Evolutionary conservation across 768 basidiomycete genomes (phyloP), one percentile per base, ranked within the genome.

Genomic region (Russula ochroleuca): DNA sequence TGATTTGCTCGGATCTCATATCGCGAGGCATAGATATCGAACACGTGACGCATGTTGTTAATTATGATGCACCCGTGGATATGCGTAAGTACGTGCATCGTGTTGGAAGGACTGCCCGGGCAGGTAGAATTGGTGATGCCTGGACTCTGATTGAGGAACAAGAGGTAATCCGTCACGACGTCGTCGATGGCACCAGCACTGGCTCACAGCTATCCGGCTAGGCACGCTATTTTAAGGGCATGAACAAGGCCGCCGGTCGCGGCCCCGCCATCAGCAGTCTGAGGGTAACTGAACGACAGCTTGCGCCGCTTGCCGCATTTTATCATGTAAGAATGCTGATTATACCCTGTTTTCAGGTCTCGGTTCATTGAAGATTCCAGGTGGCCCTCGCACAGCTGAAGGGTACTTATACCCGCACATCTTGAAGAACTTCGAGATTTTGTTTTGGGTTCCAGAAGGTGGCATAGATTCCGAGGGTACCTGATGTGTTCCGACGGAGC

Each of bases 81-180:
- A 94, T 98, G 84, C 83, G 93, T 56, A 98, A 98, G 74, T 99
- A 99, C 71, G 92, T 99, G 13, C 97, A 99, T 74, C 88, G 97
- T 58, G 96, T 95, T 10, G 97, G 97, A 23, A 82, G 97, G 49
- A 98, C 97, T 6, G 97, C 97, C 3, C 83, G 97, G 56, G 97
- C 97, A 3, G 97, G 97, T 9, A 80, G 90, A 51, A 75, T 77
- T 23, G 97, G 97, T 7, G 84, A 90, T 67, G 94, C 95, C 2
- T 99, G 96, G 96, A 90, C 90, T 2, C 75, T 98, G 69, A 91
- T 98, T 8, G 97, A 98, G 77, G 90, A 94, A 72, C 95, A 97
- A 72, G 91, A 93, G 81, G 90, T 87, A 28, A 43, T 45, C 76
- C 28, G n/a, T 51, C 4, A 6, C 0, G n/a, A 21, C 17, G 35